These are phyloP conservation scores for Wickerhamomyces canadensis DNA, from an alignment of 805 yeast genomes.

Conservation along the genomic window DNA sequence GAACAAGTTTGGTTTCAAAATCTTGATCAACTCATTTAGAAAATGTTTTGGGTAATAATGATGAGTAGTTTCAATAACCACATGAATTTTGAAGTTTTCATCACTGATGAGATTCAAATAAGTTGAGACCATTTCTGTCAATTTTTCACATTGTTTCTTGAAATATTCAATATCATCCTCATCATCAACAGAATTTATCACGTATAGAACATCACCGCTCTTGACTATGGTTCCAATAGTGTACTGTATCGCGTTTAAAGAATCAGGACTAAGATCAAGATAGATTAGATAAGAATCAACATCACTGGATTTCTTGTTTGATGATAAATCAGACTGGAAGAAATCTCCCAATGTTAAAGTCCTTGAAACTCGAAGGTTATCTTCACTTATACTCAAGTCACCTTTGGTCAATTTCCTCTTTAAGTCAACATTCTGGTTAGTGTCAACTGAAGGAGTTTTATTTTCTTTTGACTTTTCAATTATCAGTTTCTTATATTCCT, in stretches of 20 bases:
- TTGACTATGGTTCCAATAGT: conserved; percentile 78
- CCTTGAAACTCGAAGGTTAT: conserved; percentile 54
- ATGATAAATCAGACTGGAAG: conserved; percentile 25
- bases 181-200: conserved; percentile 48
- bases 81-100: conserved; percentile 19
- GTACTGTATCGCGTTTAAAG: conserved; percentile 82
- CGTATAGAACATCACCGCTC: conserved; percentile 76
- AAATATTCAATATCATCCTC: conserved; percentile 26
- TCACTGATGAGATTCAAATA: conserved; percentile 12
- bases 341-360: conserved; percentile 67
- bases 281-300: conserved; percentile 68
- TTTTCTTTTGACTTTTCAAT: conserved; percentile 13
- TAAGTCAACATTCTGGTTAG: no score
- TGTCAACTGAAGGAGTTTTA: conserved; percentile 26
- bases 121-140: conserved; percentile 9
- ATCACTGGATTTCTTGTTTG: conserved; percentile 12
- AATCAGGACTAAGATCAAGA: conserved; percentile 78
- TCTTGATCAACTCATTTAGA: conserved; percentile 30
- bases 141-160: conserved; percentile 10
- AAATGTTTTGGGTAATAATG: conserved; percentile 35
- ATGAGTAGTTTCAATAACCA: conserved; percentile 29
- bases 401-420: conserved; percentile 51
- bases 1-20: conserved; percentile 27
- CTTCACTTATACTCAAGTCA: conserved; percentile 45
- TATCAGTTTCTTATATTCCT: conserved; percentile 16